These are phyloP conservation scores for Citrus glauca DNA, from an alignment of 345 rosid genomes.

Conservation along the genomic window DNA sequence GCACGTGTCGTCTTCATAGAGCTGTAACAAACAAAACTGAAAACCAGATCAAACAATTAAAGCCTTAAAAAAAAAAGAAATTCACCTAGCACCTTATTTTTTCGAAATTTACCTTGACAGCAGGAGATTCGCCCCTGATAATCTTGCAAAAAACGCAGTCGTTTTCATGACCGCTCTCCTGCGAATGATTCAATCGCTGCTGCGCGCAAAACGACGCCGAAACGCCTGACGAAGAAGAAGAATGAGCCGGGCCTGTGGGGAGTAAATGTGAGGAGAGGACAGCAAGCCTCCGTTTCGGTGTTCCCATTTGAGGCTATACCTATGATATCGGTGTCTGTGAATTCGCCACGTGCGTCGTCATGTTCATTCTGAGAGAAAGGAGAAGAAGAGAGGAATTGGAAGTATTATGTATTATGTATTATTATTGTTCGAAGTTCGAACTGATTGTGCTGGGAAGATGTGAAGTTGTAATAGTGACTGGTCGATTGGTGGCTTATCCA, in stretches of 20 bases:
- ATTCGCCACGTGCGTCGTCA: not conserved
- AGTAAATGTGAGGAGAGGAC: conserved; percentile 61
- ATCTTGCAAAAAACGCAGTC: conserved; percentile 87
- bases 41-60: not conserved
- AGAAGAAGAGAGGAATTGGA: not conserved
- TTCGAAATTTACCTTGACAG: conserved; percentile 50
- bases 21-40: conserved; percentile 36
- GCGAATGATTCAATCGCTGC: conserved; percentile 1
- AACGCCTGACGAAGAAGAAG: conserved; percentile 11
- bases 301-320: conserved; percentile 26
- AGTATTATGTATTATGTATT: too few species aligned
- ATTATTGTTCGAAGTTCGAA: not conserved
- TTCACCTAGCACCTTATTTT: not conserved
- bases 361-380: not conserved
- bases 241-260: conserved; percentile 20
- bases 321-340: not conserved
- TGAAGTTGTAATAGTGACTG: not conserved
- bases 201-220: conserved; percentile 33
- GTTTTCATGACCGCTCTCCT: conserved; percentile 9
- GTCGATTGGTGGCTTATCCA: conserved; percentile 14
- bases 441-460: not conserved
- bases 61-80: not conserved
- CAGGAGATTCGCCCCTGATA: conserved; percentile 68
- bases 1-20: conserved; percentile 88
- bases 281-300: conserved; percentile 61